Evolutionary conservation across 305 asterid genomes (phyloP).

Genomic region (Withania somnifera): DNA sequence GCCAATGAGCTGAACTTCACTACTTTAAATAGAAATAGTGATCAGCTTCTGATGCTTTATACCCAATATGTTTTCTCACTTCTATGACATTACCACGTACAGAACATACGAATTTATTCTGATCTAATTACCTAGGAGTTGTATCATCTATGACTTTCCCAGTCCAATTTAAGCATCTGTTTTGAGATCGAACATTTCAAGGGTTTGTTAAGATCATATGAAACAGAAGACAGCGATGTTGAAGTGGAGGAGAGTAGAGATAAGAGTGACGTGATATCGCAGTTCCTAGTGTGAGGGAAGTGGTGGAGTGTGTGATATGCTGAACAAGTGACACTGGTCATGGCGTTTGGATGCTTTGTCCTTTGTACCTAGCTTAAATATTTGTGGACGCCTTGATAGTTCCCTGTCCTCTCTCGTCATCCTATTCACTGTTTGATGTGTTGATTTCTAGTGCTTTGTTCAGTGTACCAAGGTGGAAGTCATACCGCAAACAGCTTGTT

Average conservation of each 20-base stretch:
- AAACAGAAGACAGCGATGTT: neutral
- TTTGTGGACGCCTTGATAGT: slow-evolving; percentile 59
- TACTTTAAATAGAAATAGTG: neutral
- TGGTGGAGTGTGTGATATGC: slow-evolving; percentile 75
- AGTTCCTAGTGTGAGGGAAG: slow-evolving; percentile 80
- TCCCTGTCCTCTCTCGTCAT: slow-evolving; percentile 49
- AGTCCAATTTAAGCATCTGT: neutral
- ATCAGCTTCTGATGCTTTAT: neutral
- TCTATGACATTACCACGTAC: neutral
- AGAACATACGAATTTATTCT: neutral
- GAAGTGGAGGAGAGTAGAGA: neutral
- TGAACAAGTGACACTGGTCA: no score
- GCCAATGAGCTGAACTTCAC: neutral
- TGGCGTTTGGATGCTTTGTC: slow-evolving; percentile 80
- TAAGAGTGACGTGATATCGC: slow-evolving; percentile 31
- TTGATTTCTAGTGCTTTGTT: slow-evolving; percentile 69
- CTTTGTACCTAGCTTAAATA: slow-evolving; percentile 69
- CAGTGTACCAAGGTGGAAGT: slow-evolving; percentile 64
- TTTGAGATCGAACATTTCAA: neutral
- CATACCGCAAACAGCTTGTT: slow-evolving; percentile 63
- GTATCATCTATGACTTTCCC: neutral
- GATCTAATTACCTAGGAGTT: neutral
- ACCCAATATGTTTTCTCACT: neutral
- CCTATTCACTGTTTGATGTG: slow-evolving; percentile 82
- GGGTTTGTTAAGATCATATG: neutral